Percentiles rank a stretch among this genome's conserved stretches.
Evolutionary conservation across 257 asterid species (phyloP).

Genomic region (Fraxinus pennsylvanica): DNA sequence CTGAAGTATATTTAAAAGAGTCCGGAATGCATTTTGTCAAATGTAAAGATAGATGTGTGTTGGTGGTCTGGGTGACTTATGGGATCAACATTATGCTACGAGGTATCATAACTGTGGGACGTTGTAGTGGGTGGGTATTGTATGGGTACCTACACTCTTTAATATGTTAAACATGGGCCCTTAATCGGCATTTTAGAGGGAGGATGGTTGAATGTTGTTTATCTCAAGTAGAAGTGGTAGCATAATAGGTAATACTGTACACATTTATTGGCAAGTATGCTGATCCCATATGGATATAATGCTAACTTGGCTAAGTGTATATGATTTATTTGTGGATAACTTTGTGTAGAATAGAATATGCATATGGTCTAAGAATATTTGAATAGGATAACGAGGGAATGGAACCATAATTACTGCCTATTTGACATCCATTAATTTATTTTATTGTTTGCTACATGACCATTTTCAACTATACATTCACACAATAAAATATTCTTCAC

Average conservation of each 20-base stretch:
- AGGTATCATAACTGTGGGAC: not conserved
- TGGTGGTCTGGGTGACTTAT: not conserved
- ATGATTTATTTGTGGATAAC: not conserved
- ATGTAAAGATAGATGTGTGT: not conserved
- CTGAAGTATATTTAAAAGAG: not conserved
- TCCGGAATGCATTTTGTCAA: not conserved
- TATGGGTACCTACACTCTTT: not conserved
- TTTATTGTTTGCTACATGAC: no score
- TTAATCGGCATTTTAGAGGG: not conserved
- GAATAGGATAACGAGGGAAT: not conserved
- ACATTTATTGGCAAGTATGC: not conserved
- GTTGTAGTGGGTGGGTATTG: not conserved
- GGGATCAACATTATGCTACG: not conserved
- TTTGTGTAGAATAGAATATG: constrained; percentile 5
- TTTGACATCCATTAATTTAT: no score
- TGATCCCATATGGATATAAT: not conserved
- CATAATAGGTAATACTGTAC: not conserved
- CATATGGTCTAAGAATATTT: not conserved
- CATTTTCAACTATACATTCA: no score
- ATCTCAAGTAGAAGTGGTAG: not conserved
- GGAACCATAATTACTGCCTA: not conserved
- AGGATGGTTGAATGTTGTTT: not conserved
- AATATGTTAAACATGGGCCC: not conserved
- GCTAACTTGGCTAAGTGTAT: not conserved
- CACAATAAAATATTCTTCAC: no score